Base-by-base conservation (phyloP, 352 stramenopile genomes). In the Globisporangium abappressorium region DNA sequence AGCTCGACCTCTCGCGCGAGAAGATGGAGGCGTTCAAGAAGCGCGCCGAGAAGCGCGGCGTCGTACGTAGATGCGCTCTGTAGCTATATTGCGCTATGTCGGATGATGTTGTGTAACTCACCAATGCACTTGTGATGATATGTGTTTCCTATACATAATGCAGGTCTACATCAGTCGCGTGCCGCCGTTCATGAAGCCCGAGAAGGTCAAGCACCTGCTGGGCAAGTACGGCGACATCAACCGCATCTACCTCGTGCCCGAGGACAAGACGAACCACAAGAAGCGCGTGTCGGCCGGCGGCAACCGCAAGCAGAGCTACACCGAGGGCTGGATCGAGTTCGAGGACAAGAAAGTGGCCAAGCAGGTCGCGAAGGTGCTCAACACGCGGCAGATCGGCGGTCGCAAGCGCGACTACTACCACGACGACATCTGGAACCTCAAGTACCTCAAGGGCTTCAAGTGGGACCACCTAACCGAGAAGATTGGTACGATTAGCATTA, bases 391-490 rank as follows among this genome's bases (percentile, higher is more conserved):
- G 68, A 96, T 98, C 36, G 94, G 94, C 62, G 92, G 94, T 61
- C 98, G 98, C 68, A 98, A 98, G 70, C 90, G 90, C 69, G 85
- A 94, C 60, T 98, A 98, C 76, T 99, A 98, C 89, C 96, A 98
- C 76, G 96, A 98, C 73, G 91, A 99, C 75, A 92, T 99, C 34
- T 99, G 98, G 98, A 99, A 98, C 76, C 79, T 99, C 67, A 99
- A 99, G 81, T 99, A 99, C 84, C 82, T 99, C 69, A 93, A 91
- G 47, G 95, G 96, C 24, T 99, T 99, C 78, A 98, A 99, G 78
- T 99, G 98, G 98, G 87, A 94, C 49, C 95, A 99, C 71, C 78
- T 99, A 43, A 99, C 97, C 3, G 98, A 99, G 79, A 99, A 99
- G 77, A 95, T 99, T 67, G 96, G 66, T 79, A 88, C 22, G 92